A percentile compares a stretch with the other conserved stretches of the same genome.
phyloP scores from a whole-genome alignment of 345 rosid genomes.

The Cardamine resedifolia region DNA sequence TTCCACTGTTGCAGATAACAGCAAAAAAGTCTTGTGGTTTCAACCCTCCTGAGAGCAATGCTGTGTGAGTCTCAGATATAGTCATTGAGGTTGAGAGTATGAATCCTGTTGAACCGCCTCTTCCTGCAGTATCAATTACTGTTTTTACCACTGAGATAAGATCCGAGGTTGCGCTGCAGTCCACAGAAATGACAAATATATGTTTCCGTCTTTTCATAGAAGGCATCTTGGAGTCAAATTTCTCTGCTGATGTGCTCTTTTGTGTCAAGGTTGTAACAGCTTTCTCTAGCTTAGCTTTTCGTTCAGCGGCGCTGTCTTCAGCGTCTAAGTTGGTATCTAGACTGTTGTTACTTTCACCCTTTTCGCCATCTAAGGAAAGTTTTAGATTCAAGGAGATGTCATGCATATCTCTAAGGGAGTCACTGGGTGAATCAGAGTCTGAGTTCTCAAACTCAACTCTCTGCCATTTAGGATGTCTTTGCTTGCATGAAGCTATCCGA shows the following conservation, averaged over 20 bases:
- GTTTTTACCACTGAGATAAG: conserved; percentile 41
- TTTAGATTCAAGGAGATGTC: conserved; percentile 70
- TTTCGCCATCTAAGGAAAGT: conserved; percentile 71
- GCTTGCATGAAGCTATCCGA: conserved; percentile 64
- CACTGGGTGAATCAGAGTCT: conserved; percentile 59
- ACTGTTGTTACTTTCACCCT: conserved; percentile 39
- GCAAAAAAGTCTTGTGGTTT: conserved; percentile 67
- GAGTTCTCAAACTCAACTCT: conserved; percentile 46
- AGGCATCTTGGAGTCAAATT: conserved; percentile 45
- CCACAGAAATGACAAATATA: conserved; percentile 63
- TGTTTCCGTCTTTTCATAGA: conserved; percentile 53
- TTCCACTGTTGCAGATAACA: conserved; percentile 79
- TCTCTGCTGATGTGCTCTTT: conserved; percentile 43
- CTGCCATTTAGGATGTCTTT: conserved; percentile 76
- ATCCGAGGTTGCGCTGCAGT: conserved; percentile 42
- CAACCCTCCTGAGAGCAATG: conserved; percentile 53
- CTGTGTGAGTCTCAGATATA: conserved; percentile 57
- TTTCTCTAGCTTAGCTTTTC: conserved; percentile 48
- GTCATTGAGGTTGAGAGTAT: conserved; percentile 66
- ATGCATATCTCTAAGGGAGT: conserved; percentile 65
- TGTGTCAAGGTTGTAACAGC: conserved; percentile 39
- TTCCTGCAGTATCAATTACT: conserved; percentile 47
- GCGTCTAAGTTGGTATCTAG: conserved; percentile 40
- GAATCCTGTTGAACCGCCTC: conserved; percentile 50
- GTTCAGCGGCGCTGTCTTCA: conserved; percentile 47